phyloP scores from a whole-genome alignment of 148 eudicot species.

The Rhododendron mucronatum region DNA sequence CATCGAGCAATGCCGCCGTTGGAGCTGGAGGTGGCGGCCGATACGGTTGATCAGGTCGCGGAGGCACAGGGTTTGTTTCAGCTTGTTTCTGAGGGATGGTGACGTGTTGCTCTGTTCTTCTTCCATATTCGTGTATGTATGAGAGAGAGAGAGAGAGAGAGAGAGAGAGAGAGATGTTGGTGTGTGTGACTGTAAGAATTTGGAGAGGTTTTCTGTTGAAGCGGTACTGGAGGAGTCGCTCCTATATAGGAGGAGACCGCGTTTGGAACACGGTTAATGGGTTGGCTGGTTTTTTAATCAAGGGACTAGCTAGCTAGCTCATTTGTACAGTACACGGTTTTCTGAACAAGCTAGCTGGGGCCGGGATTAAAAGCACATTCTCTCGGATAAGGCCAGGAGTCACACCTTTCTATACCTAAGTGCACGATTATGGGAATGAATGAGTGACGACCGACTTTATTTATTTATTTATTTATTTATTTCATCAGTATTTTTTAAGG shows the following conservation, averaged over 20 bases:
- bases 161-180: background rate
- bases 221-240: background rate
- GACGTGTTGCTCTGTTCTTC: background rate
- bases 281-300: too few species aligned
- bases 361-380: too few species aligned
- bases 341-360: too few species aligned
- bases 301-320: too few species aligned
- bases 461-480: too few species aligned
- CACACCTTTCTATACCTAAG: too few species aligned
- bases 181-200: too few species aligned
- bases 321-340: too few species aligned
- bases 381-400: too few species aligned
- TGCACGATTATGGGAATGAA: too few species aligned
- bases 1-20: conserved; percentile 19
- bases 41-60: background rate
- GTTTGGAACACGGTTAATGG: background rate
- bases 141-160: background rate
- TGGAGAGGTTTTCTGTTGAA: background rate
- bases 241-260: background rate
- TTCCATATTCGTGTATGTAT: background rate
- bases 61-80: background rate
- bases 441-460: too few species aligned
- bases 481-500: too few species aligned
- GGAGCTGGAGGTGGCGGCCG: conserved; percentile 10
- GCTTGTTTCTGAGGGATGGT: background rate